Evolutionary conservation across 257 asterid genomes (phyloP).

Genomic region (Forsythia suspensa): DNA sequence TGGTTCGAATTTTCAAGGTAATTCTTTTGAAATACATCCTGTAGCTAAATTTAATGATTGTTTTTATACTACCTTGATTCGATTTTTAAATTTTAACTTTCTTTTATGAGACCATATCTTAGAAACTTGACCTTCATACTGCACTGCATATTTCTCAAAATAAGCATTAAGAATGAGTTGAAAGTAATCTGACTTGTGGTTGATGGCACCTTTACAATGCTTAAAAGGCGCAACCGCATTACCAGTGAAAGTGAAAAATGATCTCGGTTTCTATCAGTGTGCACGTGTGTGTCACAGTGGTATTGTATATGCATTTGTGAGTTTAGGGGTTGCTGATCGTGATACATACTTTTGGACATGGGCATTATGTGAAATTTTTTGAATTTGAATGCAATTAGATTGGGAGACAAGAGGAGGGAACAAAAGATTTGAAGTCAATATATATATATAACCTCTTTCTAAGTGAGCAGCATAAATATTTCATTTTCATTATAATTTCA

Average conservation of each 20-base stretch:
- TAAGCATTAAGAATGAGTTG: neutral
- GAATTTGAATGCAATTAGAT: neutral
- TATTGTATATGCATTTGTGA: slow-evolving; percentile 1
- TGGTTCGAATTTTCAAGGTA: slow-evolving; percentile 88
- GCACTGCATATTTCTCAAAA: neutral
- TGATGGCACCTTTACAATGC: neutral
- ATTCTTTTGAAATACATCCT: slow-evolving; percentile 17
- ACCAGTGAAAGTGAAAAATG: neutral
- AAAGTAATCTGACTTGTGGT: neutral
- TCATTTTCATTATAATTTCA: too few species aligned
- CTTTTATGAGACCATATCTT: neutral
- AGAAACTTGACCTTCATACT: slow-evolving; percentile 7
- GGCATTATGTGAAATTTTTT: slow-evolving; percentile 1
- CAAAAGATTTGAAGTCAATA: neutral
- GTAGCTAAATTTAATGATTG: slow-evolving; percentile 4
- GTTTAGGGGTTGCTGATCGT: slow-evolving; percentile 3
- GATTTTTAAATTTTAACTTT: slow-evolving; percentile 1
- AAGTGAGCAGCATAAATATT: too few species aligned
- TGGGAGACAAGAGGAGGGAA: neutral
- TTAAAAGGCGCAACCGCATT: neutral
- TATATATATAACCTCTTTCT: too few species aligned
- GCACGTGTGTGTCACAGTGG: neutral
- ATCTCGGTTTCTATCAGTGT: slow-evolving; percentile 6
- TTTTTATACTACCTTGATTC: neutral
- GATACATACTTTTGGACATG: neutral